Percentiles rank a stretch among this genome's conserved stretches.
These are phyloP conservation scores for Mediolabrus comicus DNA, from an alignment of 108 stramenopile species.

Conservation along the genomic window DNA sequence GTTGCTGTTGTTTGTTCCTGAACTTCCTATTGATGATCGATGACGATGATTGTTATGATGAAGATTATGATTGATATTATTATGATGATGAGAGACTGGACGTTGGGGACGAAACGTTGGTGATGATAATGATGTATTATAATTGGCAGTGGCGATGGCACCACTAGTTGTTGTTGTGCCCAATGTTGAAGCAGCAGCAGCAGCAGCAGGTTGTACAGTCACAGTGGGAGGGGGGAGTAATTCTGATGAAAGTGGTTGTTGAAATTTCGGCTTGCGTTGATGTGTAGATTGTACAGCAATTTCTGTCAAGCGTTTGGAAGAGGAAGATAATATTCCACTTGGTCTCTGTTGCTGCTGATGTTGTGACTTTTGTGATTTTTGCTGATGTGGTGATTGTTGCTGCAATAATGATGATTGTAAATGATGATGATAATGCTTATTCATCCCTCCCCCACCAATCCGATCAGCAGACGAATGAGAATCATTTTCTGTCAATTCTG, in stretches of 20 bases:
- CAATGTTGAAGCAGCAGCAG: not conserved
- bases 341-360: not conserved
- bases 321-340: not conserved
- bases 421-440: not conserved
- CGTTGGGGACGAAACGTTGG: not conserved
- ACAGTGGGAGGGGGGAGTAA: not conserved
- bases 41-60: no score
- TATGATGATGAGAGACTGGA: no score
- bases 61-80: no score
- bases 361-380: not conserved
- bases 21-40: no score
- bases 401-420: not conserved
- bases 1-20: not conserved
- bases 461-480: slow-evolving; percentile 37
- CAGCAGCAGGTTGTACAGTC: not conserved
- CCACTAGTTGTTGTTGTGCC: not conserved
- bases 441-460: not conserved
- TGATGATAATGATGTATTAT: not conserved
- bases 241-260: not conserved
- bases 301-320: slow-evolving; percentile 13
- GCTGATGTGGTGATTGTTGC: not conserved
- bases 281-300: not conserved
- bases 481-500: slow-evolving; percentile 40
- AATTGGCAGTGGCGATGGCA: not conserved
- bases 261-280: not conserved